Percentiles rank a stretch among this genome's conserved stretches.
Conservation (phyloP, 179 eudicot genomes). For the Sideroxylon spinosum region DNA sequence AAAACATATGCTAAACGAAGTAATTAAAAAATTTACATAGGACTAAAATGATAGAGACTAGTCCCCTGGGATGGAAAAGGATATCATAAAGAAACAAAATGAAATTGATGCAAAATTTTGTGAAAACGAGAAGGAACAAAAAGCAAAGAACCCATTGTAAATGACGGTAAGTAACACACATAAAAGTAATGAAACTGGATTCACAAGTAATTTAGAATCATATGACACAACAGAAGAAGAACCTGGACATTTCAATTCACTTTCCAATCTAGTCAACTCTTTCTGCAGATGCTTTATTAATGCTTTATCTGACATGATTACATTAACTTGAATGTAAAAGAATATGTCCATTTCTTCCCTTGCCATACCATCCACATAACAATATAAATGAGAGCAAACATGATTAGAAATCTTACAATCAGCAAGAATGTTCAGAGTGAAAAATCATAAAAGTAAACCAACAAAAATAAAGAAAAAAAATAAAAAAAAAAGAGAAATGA, state of each 20-base stretch:
- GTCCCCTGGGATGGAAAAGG: conserved; percentile 4
- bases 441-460: too few species aligned
- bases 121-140: not conserved
- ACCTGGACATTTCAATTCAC: conserved; percentile 56
- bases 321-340: conserved; percentile 91
- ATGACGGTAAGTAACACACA: not conserved
- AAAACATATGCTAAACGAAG: not conserved
- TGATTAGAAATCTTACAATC: not conserved
- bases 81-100: not conserved
- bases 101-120: not conserved
- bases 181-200: not conserved
- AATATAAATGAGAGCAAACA: not conserved
- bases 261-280: conserved; percentile 89
- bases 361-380: conserved; percentile 49
- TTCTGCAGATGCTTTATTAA: conserved; percentile 91
- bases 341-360: conserved; percentile 86
- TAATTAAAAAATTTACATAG: not conserved
- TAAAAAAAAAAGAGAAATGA: not conserved
- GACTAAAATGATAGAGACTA: not conserved
- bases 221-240: conserved; percentile 41
- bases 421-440: too few species aligned
- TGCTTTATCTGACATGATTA: conserved; percentile 89
- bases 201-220: conserved; percentile 27
- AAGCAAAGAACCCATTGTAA: not conserved
- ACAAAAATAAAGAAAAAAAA: not conserved